Evolutionary conservation across 495 filamentous ascomycete genomes (phyloP).

Genomic region (Talaromyces nanjingensis): DNA sequence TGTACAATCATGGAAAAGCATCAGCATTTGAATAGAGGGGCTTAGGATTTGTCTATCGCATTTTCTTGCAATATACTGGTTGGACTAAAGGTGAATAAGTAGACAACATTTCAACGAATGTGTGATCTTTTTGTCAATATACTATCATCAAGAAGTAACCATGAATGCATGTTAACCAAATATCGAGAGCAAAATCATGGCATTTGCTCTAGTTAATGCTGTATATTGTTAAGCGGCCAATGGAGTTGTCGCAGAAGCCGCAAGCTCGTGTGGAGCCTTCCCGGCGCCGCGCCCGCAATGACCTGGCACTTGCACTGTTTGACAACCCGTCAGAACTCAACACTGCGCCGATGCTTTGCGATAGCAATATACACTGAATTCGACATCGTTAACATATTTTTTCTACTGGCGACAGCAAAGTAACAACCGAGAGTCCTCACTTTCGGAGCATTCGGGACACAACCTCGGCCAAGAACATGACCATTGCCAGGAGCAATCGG

Average conservation of each 20-base stretch:
- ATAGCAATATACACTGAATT: background rate
- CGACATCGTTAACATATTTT: background rate
- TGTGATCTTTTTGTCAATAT: background rate
- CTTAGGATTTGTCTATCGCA: background rate
- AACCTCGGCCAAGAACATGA: background rate
- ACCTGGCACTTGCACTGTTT: background rate
- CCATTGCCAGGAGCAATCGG: background rate
- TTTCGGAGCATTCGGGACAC: background rate
- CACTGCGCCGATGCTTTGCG: background rate
- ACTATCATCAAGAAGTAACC: background rate
- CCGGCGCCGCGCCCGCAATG: background rate
- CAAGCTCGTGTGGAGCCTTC: constrained; percentile 11
- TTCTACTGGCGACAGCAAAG: background rate
- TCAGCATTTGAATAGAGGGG: background rate
- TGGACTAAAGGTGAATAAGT: background rate
- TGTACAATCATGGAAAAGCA: background rate
- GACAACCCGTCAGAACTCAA: background rate
- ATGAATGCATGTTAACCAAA: no score
- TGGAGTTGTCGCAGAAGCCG: background rate
- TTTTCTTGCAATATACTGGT: background rate
- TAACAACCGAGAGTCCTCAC: background rate
- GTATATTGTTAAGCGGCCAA: background rate
- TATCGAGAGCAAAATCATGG: no score
- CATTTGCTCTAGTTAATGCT: no score
- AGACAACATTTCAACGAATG: background rate